Percentiles rank a stretch among this genome's conserved stretches.
These are phyloP conservation scores for Excoecaria cochinchinensis DNA, from an alignment of 345 rosid genomes.

Conservation along the genomic window DNA sequence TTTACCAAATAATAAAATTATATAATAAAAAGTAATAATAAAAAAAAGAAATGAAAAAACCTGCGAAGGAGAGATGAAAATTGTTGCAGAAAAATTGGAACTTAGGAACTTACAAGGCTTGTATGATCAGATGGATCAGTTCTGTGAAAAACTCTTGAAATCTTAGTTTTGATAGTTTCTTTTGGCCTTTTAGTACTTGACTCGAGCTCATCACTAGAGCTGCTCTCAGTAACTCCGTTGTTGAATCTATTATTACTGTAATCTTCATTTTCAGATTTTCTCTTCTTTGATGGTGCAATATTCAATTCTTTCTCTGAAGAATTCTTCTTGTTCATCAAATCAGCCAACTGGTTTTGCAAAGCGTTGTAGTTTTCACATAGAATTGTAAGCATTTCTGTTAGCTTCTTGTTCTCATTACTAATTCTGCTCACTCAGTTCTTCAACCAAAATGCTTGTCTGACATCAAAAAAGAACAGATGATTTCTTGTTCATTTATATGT, in stretches of 20 bases:
- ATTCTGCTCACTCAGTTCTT: conserved; percentile 30
- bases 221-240: conserved; percentile 38
- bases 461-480: no score
- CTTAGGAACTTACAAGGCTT: conserved; percentile 52
- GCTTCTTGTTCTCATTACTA: conserved; percentile 34
- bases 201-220: conserved; percentile 55
- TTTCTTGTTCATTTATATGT: no score
- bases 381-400: conserved; percentile 25
- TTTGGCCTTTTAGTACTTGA: conserved; percentile 40
- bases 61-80: no score
- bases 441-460: conserved; percentile 16
- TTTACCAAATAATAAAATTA: no score
- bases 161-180: conserved; percentile 41
- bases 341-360: conserved; percentile 26
- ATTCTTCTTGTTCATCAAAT: conserved; percentile 16
- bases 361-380: conserved; percentile 26
- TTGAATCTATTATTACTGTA: conserved; percentile 15
- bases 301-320: conserved; percentile 10
- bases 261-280: conserved; percentile 31
- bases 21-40: no score
- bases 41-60: no score
- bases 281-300: conserved; percentile 7
- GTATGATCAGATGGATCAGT: conserved; percentile 52
- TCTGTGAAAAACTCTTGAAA: conserved; percentile 42
- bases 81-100: no score